Evolutionary conservation across 2,329 filamentous ascomycete species (phyloP), one percentile per base, ranked within the genome.

Genomic region (Pleomassaria siparia): DNA sequence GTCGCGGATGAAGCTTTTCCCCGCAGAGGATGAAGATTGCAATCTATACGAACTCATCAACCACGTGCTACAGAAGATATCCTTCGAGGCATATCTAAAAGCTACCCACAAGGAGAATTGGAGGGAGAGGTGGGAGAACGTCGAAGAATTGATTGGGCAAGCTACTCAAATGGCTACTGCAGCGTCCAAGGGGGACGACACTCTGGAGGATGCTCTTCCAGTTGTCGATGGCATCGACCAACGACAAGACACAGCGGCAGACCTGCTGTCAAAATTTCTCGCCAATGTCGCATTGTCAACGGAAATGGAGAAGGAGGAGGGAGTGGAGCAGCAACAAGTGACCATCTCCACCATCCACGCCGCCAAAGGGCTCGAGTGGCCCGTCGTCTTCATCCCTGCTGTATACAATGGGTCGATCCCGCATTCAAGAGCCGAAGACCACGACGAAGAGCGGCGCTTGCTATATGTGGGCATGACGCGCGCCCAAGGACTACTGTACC

Each of bases 401-500:
- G 87, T 90, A 21, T 96, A 95, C 64, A 84, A 91, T 39, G 94
- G 92, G 1, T 92, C 87, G 2, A 95, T 97, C 49, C 92, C 92
- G 4, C 92, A 97, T 67, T 87, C 86, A 2, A 81, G 91, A 57
- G 82, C 91, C 1, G 91, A 96, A 37, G 89, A 97, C 64, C 78
- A 80, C 2, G 87, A 92, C 47, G 92, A 99, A 70, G 92, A 99
- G 68, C 80, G 94, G 49, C 80, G 92, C 22, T 73, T 99, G 37
- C 77, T 99, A 0, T 99, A 97, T 62, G 94, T 99, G 12, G 92
- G 91, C 22, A 97, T 99, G 91, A 99, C 92, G 2, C 80, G 92
- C 66, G 92, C 94, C 6, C 86, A 97, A 66, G 86, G 84, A 1
- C 72, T 97, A 24, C 74, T 99, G 1, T 96, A 96, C 60, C 76